Conservation (phyloP, 2,329 filamentous ascomycete genomes). For the Fusarium praegraminearum region DNA sequence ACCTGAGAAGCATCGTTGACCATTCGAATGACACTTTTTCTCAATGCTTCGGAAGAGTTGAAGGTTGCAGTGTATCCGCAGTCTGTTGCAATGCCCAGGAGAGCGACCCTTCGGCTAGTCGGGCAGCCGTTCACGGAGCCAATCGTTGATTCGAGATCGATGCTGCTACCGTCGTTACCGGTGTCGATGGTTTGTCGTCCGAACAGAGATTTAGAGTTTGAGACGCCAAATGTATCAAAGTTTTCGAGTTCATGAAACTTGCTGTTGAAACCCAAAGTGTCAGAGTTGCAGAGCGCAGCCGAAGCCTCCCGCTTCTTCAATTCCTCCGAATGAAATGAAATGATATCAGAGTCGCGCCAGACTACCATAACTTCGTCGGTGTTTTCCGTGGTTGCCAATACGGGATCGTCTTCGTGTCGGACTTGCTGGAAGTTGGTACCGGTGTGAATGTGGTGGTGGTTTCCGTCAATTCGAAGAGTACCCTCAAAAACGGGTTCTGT, state of each 20-base stretch:
- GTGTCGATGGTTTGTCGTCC: constrained; percentile 79
- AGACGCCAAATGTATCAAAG: constrained; percentile 68
- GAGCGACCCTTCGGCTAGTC: constrained; percentile 87
- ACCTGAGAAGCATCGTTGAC: constrained; percentile 89
- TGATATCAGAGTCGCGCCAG: constrained; percentile 90
- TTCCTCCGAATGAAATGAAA: constrained; percentile 61
- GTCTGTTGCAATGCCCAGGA: constrained; percentile 92
- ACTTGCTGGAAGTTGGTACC: constrained; percentile 79
- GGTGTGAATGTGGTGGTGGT: constrained; percentile 89
- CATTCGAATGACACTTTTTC: constrained; percentile 81
- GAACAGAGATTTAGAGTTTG: constrained; percentile 75
- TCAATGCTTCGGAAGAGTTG: constrained; percentile 69
- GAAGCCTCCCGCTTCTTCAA: constrained; percentile 72
- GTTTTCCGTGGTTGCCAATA: constrained; percentile 61
- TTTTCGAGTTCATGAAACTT: constrained; percentile 65
- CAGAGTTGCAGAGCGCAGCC: constrained; percentile 74
- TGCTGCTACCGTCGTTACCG: constrained; percentile 76
- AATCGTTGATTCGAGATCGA: constrained; percentile 83
- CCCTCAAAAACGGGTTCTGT: constrained; percentile 86
- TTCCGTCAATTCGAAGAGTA: constrained; percentile 81
- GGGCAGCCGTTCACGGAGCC: constrained; percentile 88
- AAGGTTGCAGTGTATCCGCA: constrained; percentile 87
- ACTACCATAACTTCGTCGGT: constrained; percentile 85
- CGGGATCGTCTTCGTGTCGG: constrained; percentile 77
- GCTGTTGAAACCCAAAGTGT: constrained; percentile 84